Conservation (phyloP, 139 green algal species). For the Chloropicon primus region DNA sequence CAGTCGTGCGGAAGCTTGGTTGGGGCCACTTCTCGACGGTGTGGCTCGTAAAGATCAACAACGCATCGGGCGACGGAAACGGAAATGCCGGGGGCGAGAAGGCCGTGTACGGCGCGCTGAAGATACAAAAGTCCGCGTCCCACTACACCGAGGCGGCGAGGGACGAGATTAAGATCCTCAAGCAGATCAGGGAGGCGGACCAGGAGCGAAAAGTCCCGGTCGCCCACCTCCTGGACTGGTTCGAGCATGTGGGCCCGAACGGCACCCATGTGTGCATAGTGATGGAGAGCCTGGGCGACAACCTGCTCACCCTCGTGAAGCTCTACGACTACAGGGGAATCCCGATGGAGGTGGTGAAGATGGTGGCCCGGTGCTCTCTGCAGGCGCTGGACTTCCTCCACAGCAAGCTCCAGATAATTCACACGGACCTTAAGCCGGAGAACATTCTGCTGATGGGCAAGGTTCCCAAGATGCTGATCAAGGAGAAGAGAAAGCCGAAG, state of each 20-base stretch:
- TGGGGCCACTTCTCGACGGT: slow-evolving; percentile 99
- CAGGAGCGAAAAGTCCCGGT: slow-evolving; percentile 12
- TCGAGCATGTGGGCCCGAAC: slow-evolving; percentile 83
- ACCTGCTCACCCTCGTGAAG: slow-evolving; percentile 61
- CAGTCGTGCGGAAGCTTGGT: slow-evolving; percentile 84
- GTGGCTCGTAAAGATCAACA: slow-evolving; percentile 47
- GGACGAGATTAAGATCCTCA: slow-evolving; percentile 89
- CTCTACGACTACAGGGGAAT: slow-evolving; percentile 71
- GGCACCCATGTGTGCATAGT: slow-evolving; percentile 95
- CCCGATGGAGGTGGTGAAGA: slow-evolving; percentile 65
- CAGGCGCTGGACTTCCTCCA: slow-evolving; percentile 87
- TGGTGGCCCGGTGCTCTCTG: slow-evolving; percentile 54
- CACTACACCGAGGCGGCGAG: slow-evolving; percentile 93
- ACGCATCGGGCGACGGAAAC: not conserved
- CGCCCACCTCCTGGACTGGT: slow-evolving; percentile 69
- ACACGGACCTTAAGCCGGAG: slow-evolving; percentile 6
- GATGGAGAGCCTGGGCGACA: slow-evolving; percentile 82
- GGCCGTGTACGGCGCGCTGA: slow-evolving; percentile 31
- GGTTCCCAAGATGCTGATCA: not conserved
- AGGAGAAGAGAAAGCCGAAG: not conserved
- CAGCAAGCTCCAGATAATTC: slow-evolving; percentile 30
- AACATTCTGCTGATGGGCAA: slow-evolving; percentile 1
- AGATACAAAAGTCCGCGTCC: slow-evolving; percentile 75
- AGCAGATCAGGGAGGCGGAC: slow-evolving; percentile 56
- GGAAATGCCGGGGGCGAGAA: slow-evolving; percentile 23